These are phyloP conservation scores for Aspergillus sp. DNA, from an alignment of 2,329 filamentous ascomycete species.

Conservation along the genomic window DNA sequence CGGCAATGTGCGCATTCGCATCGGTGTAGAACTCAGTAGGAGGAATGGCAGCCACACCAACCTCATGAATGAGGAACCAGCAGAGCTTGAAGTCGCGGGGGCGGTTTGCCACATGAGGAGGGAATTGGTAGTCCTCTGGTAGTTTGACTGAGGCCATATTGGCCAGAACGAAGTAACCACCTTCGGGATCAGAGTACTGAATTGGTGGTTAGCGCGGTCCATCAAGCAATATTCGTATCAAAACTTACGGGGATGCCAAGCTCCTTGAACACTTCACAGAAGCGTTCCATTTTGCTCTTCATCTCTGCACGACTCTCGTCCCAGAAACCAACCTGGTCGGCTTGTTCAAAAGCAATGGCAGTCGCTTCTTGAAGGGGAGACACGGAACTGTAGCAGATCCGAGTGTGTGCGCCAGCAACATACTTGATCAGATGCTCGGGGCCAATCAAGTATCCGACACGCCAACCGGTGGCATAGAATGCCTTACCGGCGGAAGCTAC, in stretches of 20 bases:
- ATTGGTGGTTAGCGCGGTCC: neutral
- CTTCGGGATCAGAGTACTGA: slow-evolving; percentile 81
- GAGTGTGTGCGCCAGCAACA: slow-evolving; percentile 84
- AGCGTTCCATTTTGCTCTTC: slow-evolving; percentile 78
- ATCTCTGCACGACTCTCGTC: slow-evolving; percentile 74
- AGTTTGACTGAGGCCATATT: slow-evolving; percentile 86
- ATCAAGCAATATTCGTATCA: neutral
- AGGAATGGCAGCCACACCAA: slow-evolving; percentile 91
- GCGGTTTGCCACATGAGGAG: slow-evolving; percentile 74
- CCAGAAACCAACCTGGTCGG: slow-evolving; percentile 82
- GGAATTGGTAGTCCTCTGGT: slow-evolving; percentile 79
- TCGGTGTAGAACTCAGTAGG: slow-evolving; percentile 96
- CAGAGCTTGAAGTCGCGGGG: slow-evolving; percentile 89
- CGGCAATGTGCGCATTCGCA: slow-evolving; percentile 71
- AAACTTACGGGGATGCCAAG: slow-evolving; percentile 56
- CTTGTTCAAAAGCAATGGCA: slow-evolving; percentile 88
- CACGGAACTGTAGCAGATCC: slow-evolving; percentile 92
- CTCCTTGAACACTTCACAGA: slow-evolving; percentile 75
- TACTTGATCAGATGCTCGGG: slow-evolving; percentile 83
- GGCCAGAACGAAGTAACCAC: slow-evolving; percentile 93
- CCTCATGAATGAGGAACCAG: slow-evolving; percentile 95
- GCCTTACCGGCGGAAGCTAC: slow-evolving; percentile 96
- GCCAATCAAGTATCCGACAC: slow-evolving; percentile 91
- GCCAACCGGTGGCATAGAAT: slow-evolving; percentile 97
- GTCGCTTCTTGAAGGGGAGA: slow-evolving; percentile 91